A percentile compares a stretch with the other conserved stretches of the same genome.
phyloP scores from a whole-genome alignment of 169 alveolate species.

The Cryptosporidium xiaoi region DNA sequence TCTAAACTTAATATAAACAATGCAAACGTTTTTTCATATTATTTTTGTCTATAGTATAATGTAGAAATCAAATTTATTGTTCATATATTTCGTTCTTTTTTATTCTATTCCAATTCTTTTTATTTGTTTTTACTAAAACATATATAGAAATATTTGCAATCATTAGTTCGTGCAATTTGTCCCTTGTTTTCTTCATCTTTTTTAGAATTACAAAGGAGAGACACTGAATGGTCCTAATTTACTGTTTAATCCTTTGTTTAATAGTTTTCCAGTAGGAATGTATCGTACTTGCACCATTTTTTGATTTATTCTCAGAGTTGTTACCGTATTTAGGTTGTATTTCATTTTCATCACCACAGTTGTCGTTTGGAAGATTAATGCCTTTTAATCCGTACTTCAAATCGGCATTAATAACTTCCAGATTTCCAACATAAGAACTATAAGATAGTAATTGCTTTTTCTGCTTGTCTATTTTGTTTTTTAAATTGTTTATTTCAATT shows the following conservation, averaged over 20 bases:
- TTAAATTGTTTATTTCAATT: slow-evolving; percentile 45
- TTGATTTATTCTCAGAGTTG: background rate
- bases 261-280: slow-evolving; percentile 51
- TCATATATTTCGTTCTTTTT: no score
- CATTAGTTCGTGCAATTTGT: no score
- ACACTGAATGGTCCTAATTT: background rate
- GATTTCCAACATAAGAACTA: slow-evolving; percentile 67
- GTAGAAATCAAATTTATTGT: no score
- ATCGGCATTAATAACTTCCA: slow-evolving; percentile 72
- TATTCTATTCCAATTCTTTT: no score
- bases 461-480: slow-evolving; percentile 41
- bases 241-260: slow-evolving; percentile 24
- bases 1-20: background rate
- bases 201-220: no score
- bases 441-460: slow-evolving; percentile 53
- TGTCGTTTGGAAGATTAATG: background rate
- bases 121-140: no score
- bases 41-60: no score
- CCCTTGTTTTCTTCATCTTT: no score
- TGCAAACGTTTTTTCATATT: no score
- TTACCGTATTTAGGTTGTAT: background rate
- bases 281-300: background rate
- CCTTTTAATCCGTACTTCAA: slow-evolving; percentile 25
- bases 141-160: no score
- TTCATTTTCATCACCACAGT: slow-evolving; percentile 2